A percentile compares a stretch with the other conserved stretches of the same genome.
These are phyloP conservation scores for Candida quercuum DNA, from an alignment of 805 yeast species.

Conservation along the genomic window DNA sequence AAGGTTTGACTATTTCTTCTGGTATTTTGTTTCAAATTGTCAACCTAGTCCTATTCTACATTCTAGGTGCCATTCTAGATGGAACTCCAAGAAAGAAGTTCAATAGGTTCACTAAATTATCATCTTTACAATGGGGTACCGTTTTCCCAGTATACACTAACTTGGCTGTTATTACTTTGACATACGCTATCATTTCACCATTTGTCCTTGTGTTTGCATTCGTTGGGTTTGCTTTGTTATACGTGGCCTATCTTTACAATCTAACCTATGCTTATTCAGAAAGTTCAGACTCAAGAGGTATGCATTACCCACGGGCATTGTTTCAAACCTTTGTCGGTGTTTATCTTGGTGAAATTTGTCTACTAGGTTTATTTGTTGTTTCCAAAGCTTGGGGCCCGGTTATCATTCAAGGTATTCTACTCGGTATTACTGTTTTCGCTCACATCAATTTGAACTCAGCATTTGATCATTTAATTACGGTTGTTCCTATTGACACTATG, in stretches of 20 bases:
- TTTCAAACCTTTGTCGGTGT: slow-evolving; percentile 86
- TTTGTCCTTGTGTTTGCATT: slow-evolving; percentile 71
- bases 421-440: slow-evolving; percentile 60
- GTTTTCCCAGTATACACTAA: slow-evolving; percentile 71
- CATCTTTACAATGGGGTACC: slow-evolving; percentile 65
- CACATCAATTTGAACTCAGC: slow-evolving; percentile 64
- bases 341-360: slow-evolving; percentile 80
- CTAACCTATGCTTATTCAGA: slow-evolving; percentile 65
- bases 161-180: slow-evolving; percentile 61
- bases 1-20: slow-evolving; percentile 62
- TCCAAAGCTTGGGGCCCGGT: slow-evolving; percentile 96
- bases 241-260: slow-evolving; percentile 75
- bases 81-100: slow-evolving; percentile 63
- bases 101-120: slow-evolving; percentile 49
- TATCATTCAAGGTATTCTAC: slow-evolving; percentile 62
- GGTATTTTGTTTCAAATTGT: slow-evolving; percentile 61
- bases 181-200: slow-evolving; percentile 76
- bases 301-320: slow-evolving; percentile 81
- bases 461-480: slow-evolving; percentile 53
- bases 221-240: slow-evolving; percentile 64
- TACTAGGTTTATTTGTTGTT: slow-evolving; percentile 81
- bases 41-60: slow-evolving; percentile 52
- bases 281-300: slow-evolving; percentile 72
- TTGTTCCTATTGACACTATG: slow-evolving; percentile 70
- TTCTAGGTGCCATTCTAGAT: slow-evolving; percentile 54